Conservation (phyloP, 352 stramenopile genomes). For the Albugo candida region DNA sequence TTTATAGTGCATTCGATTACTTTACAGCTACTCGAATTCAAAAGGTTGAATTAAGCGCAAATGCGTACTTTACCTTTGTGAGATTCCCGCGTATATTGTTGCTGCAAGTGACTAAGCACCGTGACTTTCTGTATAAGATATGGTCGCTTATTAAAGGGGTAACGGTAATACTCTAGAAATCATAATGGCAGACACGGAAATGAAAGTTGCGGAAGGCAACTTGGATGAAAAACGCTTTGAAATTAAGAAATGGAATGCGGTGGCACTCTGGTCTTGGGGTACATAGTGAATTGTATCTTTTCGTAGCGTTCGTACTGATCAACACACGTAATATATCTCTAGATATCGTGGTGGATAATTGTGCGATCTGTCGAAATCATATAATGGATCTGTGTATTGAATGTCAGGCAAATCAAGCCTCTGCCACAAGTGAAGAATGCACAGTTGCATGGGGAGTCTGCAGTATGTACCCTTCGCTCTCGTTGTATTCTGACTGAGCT, state of each 20-base stretch:
- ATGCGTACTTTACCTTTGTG: too few species aligned
- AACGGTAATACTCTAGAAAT: too few species aligned
- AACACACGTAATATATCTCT: not conserved
- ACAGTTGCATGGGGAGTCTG: constrained; percentile 75
- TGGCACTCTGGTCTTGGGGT: constrained; percentile 98
- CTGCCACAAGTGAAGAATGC: constrained; percentile 73
- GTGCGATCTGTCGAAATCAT: constrained; percentile 98
- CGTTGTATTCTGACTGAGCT: not conserved
- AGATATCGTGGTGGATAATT: constrained; percentile 81
- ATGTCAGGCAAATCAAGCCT: constrained; percentile 90
- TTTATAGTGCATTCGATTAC: too few species aligned
- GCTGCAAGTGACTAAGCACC: too few species aligned
- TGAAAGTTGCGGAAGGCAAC: not conserved
- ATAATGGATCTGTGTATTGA: constrained; percentile 99
- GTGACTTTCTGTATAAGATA: too few species aligned
- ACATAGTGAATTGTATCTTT: constrained; percentile 7
- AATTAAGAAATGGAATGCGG: constrained; percentile 99
- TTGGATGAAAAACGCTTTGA: constrained; percentile 87
- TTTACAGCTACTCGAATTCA: too few species aligned
- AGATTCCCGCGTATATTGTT: too few species aligned
- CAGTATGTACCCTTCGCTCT: constrained; percentile 25
- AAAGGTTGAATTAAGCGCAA: too few species aligned
- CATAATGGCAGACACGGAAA: too few species aligned
- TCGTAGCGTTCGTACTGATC: not conserved
- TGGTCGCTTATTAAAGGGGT: too few species aligned